Evolutionary conservation across 768 basidiomycete species (phyloP).

Genomic region (Cytidiella melzeri): DNA sequence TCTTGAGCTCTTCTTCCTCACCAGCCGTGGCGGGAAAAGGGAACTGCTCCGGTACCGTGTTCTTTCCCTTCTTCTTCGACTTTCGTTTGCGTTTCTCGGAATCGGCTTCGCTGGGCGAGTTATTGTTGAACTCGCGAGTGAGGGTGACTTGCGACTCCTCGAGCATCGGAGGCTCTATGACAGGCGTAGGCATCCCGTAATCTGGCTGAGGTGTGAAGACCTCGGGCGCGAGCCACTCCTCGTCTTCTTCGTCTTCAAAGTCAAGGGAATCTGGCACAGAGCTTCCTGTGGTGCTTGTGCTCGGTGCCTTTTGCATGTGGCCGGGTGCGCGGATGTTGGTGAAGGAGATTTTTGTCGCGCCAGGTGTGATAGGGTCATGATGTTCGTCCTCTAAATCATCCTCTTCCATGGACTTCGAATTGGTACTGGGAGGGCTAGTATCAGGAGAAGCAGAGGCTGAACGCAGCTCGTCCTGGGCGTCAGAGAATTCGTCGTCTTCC

Average conservation of each 20-base stretch:
- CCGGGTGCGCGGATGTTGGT: constrained; percentile 14
- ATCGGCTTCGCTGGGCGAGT: neutral
- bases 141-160: constrained; percentile 8
- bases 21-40: constrained; percentile 55
- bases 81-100: constrained; percentile 5
- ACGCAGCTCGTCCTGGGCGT: constrained; percentile 22
- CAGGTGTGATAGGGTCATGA: constrained; percentile 64
- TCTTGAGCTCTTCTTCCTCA: constrained; percentile 18
- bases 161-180: neutral
- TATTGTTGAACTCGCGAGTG: constrained; percentile 4
- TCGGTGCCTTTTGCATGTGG: constrained; percentile 9
- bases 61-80: constrained; percentile 28
- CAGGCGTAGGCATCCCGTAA: neutral
- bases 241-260: constrained; percentile 41
- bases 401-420: constrained; percentile 38
- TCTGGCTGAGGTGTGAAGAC: constrained; percentile 14
- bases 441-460: constrained; percentile 34
- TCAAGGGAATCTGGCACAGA: constrained; percentile 29
- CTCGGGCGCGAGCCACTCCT: constrained; percentile 61
- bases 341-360: constrained; percentile 34
- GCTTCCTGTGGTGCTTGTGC: constrained; percentile 24
- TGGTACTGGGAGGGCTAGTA: constrained; percentile 19
- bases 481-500: constrained; percentile 49
- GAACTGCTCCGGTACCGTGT: constrained; percentile 37
- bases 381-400: constrained; percentile 69